Evolutionary conservation across 176 grass and related monocot genomes (phyloP), one percentile per base, ranked within the genome.

Genomic region (Tillandsia fasciculata): DNA sequence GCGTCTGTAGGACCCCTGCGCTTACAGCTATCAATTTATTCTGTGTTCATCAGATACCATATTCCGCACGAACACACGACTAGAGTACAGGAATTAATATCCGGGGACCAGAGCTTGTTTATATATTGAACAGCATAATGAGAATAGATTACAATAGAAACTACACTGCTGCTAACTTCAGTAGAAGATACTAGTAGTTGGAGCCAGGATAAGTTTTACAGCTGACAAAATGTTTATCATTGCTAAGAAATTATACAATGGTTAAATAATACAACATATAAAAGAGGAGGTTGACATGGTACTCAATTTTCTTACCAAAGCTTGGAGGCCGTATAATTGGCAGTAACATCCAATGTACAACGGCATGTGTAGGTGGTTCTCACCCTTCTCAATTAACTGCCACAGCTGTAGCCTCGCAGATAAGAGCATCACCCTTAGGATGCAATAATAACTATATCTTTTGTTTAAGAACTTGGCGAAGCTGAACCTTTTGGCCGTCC

Each of bases 401-500:
- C 22, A 20, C 56, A 10, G 15, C 8, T 23, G 13, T 56, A 12
- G 11, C 56, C 56, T 61, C 5, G 22, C 12, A 2, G 56, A 20
- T 20, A 20, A 17, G 53, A 20, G 54, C 18, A 17, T 18, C 10
- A n/a, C 10, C 56, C 15, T 61, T 61, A 0, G 33, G 56, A 61
- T 61, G 56, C 8, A 61, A 70, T 15, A 51, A 7, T 9, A 52
- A 26, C 81, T 86, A 96, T 80, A 87, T 86, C 78, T 87, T 86
- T 80, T 89, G 88, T 72, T 83, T 82, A 59, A 89, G 51, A 7
- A 79, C 81, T 54, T 91, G 88, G 66, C 79, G 81, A 48, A 96
- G 75, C 67, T 87, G 88, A 59, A 89, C 70, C 85, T 89, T 89
- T 24, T 76, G 83, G 18, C 83, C 80, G 42, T 92, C 84, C 53